Base-by-base conservation (phyloP, 495 filamentous ascomycete genomes). In the Hapsidospora chrysogenum region DNA sequence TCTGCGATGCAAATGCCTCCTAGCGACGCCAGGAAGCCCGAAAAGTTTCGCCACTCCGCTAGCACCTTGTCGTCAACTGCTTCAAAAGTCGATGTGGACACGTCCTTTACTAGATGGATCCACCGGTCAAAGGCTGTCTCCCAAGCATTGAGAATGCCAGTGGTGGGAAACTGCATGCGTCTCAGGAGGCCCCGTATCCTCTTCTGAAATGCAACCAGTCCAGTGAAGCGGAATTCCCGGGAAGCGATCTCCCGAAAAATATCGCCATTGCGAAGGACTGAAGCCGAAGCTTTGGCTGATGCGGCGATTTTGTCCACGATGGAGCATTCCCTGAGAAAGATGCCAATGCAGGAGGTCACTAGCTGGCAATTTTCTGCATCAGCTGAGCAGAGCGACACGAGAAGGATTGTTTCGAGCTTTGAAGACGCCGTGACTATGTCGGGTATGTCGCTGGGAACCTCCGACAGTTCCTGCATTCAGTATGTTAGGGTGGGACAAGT, bases 1-100 rank as follows among this genome's bases (percentile, higher is more conserved):
- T 73, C 66, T 3, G 73, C 68, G n/a, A 72, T 73, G 47, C 73
- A 78, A 34, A 66, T 62, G 3, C 73, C 73, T n/a, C 71, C 73
- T 22, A 78, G 54, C 2, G 72, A 74, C 14, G 73, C 73, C 11
- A 78, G 61, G 46, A 78, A 76, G 3, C 73, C 73, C 3, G 71
- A 74, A 36, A 70, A 68, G 42, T 78, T 78, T 20, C 73, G 62
- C 73, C 73, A 78, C 42, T 77, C 72, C 8, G 64, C 62, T 17
- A 76, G 60, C 15, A 54, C 46, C 29, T 52, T 56, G 36, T 76
- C 73, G 10, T 69, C 59, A 5, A 70, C 48, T n/a, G 44, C 52
- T 7, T 69, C 65, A 6, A 49, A 44, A 21, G 56, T 48, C 0
- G 55, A 50, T 17, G 60, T 64, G 9, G 70, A 66, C 1, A 76